Evolutionary conservation across 1,284 basidiomycete species (phyloP), one percentile per base, ranked within the genome.

Genomic region (Apiotrichum domesticum): DNA sequence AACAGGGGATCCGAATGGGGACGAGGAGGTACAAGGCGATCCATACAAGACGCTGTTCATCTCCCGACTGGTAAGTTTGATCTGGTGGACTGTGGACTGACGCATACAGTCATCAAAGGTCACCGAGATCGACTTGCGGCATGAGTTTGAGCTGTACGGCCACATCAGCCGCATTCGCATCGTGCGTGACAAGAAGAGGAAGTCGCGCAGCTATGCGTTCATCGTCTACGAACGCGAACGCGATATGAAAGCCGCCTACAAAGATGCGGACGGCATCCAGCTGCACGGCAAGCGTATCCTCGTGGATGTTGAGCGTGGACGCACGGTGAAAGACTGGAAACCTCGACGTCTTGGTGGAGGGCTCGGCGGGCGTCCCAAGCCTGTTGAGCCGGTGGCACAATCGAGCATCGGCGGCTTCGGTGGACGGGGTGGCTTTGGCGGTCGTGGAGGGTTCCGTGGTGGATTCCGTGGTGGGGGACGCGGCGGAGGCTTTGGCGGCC

Each of bases 221-320:
- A 83, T 99, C 61, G 91, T 98, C 6, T 99, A 92, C 69, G 96
- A 99, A 74, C 84, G 94, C 33, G 96, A 98, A 79, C 85, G 93
- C 59, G 96, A 99, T 75, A 98, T 98, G 96, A 97, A 97, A 84
- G 95, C 93, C 61, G 96, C 95, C 9, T 99, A 98, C 82, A 98
- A 98, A 79, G 95, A 98, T 73, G 96, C 94, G n/a, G 95, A 98
- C 69, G 91, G 94, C 13, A 83, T 98, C 48, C 88, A 91, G 61
- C 92, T 99, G 66, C 88, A 92, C 81, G 91, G 91, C 68, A 93
- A 96, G 72, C 83, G 89, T 62, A 92, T 98, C 60, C 81, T 98
- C 44, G 95, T 99, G 52, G 96, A 99, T 72, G 95, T 99, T 53
- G 96, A 99, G 78, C 86, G 96, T 46, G 96, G 96, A 6, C 85